phyloP scores from a whole-genome alignment of 2,329 filamentous ascomycete genomes.

The Alternaria infectoria region DNA sequence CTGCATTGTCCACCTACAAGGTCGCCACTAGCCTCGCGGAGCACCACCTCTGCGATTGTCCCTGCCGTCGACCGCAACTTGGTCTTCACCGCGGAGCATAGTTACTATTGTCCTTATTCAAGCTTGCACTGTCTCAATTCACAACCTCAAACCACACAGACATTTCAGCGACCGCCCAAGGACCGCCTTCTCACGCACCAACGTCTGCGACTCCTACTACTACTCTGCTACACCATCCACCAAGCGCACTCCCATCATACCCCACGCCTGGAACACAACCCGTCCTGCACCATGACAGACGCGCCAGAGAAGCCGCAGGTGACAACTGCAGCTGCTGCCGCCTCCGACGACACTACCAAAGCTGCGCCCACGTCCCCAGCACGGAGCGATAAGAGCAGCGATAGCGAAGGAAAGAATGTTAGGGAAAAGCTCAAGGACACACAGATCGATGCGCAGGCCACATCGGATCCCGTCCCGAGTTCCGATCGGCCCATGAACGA shows the following conservation, averaged over 20 bases:
- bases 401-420: slow-evolving; percentile 62
- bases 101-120: slow-evolving; percentile 17
- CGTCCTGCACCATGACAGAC: slow-evolving; percentile 29
- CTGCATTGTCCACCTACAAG: slow-evolving; percentile 1
- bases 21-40: slow-evolving; percentile 23
- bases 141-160: background rate
- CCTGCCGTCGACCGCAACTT: slow-evolving; percentile 7
- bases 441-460: slow-evolving; percentile 56
- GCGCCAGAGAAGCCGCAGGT: slow-evolving; percentile 29
- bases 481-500: slow-evolving; percentile 33
- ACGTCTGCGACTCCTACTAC: background rate
- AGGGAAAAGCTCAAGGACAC: slow-evolving; percentile 68
- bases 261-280: slow-evolving; percentile 8
- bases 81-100: slow-evolving; percentile 1
- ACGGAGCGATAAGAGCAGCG: slow-evolving; percentile 50
- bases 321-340: slow-evolving; percentile 9
- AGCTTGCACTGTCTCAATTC: background rate
- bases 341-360: slow-evolving; percentile 17
- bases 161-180: background rate
- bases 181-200: background rate
- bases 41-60: slow-evolving; percentile 17
- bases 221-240: background rate
- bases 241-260: slow-evolving; percentile 4
- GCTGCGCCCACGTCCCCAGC: slow-evolving; percentile 34
- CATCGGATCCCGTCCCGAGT: slow-evolving; percentile 21